Base-by-base conservation (phyloP, 805 yeast genomes). In the Deakozyma indianensis region DNA sequence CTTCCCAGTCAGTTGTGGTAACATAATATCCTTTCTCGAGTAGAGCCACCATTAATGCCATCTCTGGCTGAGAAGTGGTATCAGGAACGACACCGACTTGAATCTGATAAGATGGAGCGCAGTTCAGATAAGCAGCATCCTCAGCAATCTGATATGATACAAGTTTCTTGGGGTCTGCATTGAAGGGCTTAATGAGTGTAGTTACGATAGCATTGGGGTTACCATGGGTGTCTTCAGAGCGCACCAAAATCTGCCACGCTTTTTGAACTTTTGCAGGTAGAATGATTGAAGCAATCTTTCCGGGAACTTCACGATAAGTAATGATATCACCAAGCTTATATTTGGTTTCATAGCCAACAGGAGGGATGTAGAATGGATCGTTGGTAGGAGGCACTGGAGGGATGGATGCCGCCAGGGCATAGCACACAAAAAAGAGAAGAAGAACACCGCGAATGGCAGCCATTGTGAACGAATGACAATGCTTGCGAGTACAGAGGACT, bases 181-280 rank as follows among this genome's bases (percentile, higher is more conserved):
- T 42, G 22, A 23, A n/a, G 5, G 63, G 62, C 3, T 54, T 42
- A 18, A 60, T 45, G 5, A 60, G 45, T 4, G 62, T 50, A 18
- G 64, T 59, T 14, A 57, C 53, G 4, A 54, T 50, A 1, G 58
- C 53, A 9, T 53, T 48, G 20, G 63, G 50, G 18, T 48, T 43
- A 9, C 57, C 63, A 23, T 49, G 46, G 15, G 57, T 48, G 40
- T 55, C 50, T 41, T 51, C 50, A 16, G 59, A 50, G 18, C 60
- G 52, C 42, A 41, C 52, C 7, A 50, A 42, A 11, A 61, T 35
- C 48, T 56, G 60, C 42, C 46, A 53, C 18, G 57, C 56, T 9
- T 16, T 41, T 22, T 46, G 32, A 23, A 45, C 49, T 14, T 46
- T 41, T 18, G 23, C 29, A 14, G 48, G 42, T 23, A 27, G 45